These are phyloP conservation scores for Malus sieversii DNA, from an alignment of 306 rosid species.

Conservation along the genomic window DNA sequence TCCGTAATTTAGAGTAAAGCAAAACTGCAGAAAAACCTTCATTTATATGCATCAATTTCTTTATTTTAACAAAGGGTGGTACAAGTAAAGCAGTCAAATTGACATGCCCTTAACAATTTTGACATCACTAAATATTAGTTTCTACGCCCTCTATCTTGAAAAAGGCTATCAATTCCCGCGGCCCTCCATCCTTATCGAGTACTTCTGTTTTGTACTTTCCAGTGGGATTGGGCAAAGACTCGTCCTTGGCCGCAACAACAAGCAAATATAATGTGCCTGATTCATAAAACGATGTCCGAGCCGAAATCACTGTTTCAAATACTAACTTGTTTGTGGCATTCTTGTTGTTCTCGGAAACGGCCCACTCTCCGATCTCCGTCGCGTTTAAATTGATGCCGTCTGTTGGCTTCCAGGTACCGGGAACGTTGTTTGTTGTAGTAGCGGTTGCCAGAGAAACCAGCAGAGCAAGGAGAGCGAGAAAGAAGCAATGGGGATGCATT, in stretches of 20 bases:
- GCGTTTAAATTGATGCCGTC: background rate
- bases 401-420: background rate
- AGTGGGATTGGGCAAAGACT: background rate
- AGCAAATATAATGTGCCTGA: background rate
- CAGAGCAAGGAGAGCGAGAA: background rate
- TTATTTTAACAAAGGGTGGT: too few species aligned
- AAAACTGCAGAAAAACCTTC: too few species aligned
- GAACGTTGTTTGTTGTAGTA: background rate
- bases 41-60: too few species aligned
- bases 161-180: too few species aligned
- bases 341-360: background rate
- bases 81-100: too few species aligned
- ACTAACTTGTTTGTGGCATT: background rate
- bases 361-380: background rate
- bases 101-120: too few species aligned
- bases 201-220: background rate
- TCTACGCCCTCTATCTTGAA: too few species aligned
- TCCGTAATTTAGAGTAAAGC: too few species aligned
- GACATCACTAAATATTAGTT: too few species aligned
- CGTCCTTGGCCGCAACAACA: background rate
- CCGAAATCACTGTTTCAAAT: background rate
- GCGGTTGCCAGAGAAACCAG: background rate
- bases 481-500: background rate
- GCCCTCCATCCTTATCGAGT: too few species aligned
- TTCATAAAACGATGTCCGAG: background rate